Evolutionary conservation across 2,329 filamentous ascomycete species (phyloP), one percentile per base, ranked within the genome.

Genomic region (Aureobasidium sp.): DNA sequence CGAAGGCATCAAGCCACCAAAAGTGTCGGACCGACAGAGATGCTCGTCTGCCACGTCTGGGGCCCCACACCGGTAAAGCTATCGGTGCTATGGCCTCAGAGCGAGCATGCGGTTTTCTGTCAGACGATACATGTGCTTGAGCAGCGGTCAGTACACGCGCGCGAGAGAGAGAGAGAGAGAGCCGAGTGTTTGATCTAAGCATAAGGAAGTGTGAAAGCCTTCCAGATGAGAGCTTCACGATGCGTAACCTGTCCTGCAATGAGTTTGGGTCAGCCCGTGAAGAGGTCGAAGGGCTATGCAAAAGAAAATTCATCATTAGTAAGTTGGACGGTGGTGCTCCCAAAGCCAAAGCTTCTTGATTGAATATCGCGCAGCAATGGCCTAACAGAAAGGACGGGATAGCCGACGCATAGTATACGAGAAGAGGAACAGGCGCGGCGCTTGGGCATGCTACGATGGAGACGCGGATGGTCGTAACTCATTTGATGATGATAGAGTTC

Each of bases 31-130:
- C 54, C 54, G 54, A 37, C 29, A 58, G 2, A 44, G 21, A 37
- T 15, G 3, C 16, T 37, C 32, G 13, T 37, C 42, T 37, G 54
- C 6, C 16, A 37, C 42, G 21, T 45, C 42, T 29, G 54, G 54
- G 54, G 42, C 54, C 42, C 54, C 54, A 58, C 54, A 48, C 30
- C 53, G 53, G 53, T 45, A 45, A 34, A 57, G 41, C 34, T 37
- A 34, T 34, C 21, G 21, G 21, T 21, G 21, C 39, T 44, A 57
- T 27, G 29, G 36, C 27, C 30, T 25, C 7, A 34, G 21, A 15
- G 42, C 42, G 39, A 58, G 37, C 42, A 44, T 48, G 32, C 54
- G 39, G 41, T 48, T 58, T 47, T 48, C 41, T 58, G 54, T 58
- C 42, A 39, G 15, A 29, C 5, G 21, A 58, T 32, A 48, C 30